Conservation (phyloP, 768 basidiomycete genomes). For the Suillus subluteus region DNA sequence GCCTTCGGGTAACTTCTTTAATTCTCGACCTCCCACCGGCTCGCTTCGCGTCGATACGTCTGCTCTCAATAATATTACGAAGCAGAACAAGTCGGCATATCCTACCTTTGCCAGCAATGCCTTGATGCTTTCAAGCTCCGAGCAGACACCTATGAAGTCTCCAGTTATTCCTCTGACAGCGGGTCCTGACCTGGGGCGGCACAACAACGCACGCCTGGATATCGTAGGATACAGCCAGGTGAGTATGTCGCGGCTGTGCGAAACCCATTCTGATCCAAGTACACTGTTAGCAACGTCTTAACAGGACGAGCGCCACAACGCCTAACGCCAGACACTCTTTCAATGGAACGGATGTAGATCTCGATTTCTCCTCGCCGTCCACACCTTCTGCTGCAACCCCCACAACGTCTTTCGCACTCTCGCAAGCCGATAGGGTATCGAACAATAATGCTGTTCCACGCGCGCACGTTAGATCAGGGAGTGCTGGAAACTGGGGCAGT, state of each 20-base stretch:
- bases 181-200: conserved; percentile 82
- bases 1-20: conserved; percentile 48
- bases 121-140: conserved; percentile 54
- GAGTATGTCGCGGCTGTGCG: conserved; percentile 19
- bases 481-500: conserved; percentile 79
- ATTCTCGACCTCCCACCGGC: conserved; percentile 67
- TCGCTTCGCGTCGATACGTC: conserved; percentile 77
- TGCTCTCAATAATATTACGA: conserved; percentile 56
- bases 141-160: conserved; percentile 64
- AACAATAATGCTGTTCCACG: conserved; percentile 43
- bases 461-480: conserved; percentile 71
- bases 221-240: conserved; percentile 78
- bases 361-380: conserved; percentile 61
- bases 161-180: conserved; percentile 78
- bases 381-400: conserved; percentile 52
- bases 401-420: conserved; percentile 41
- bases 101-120: conserved; percentile 58
- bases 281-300: conserved; percentile 43
- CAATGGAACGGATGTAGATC: conserved; percentile 68
- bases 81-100: conserved; percentile 87
- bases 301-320: conserved; percentile 49
- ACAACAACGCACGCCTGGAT: conserved; percentile 69
- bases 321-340: conserved; percentile 73
- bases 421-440: conserved; percentile 41
- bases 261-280: background rate